A percentile compares a stretch with the other conserved stretches of the same genome.
Evolutionary conservation across 2,329 filamentous ascomycete species (phyloP).

Genomic region (Verticillium dahliae): DNA sequence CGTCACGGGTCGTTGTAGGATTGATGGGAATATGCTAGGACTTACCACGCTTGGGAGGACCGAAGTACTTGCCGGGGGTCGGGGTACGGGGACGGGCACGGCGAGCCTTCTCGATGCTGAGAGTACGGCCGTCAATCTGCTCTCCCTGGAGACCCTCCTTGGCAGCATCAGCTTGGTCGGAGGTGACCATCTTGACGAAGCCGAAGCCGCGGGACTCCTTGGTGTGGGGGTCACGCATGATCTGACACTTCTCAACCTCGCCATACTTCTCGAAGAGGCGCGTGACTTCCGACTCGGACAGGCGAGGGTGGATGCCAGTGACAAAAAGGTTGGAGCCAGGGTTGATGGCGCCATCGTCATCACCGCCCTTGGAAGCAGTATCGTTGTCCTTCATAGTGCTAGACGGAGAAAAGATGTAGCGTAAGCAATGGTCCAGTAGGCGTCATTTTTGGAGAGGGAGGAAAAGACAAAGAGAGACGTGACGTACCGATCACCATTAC

Average conservation of each 20-base stretch:
- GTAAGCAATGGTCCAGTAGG: background rate
- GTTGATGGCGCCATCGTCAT: constrained; percentile 76
- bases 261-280: constrained; percentile 98
- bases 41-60: constrained; percentile 93
- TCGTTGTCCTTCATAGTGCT: constrained; percentile 33
- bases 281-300: constrained; percentile 83
- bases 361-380: constrained; percentile 39
- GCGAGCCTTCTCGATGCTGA: constrained; percentile 98
- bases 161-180: constrained; percentile 91
- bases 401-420: background rate
- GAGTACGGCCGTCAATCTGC: constrained; percentile 85
- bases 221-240: constrained; percentile 97
- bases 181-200: constrained; percentile 97
- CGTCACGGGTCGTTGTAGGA: no score
- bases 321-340: constrained; percentile 98
- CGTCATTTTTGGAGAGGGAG: background rate
- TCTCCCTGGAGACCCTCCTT: constrained; percentile 95
- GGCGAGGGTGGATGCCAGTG: constrained; percentile 90
- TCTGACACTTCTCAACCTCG: constrained; percentile 98
- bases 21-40: constrained; percentile 12
- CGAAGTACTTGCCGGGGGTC: constrained; percentile 98
- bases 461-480: background rate
- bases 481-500: constrained; percentile 44
- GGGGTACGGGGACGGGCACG: constrained; percentile 91
- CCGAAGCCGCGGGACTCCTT: constrained; percentile 98